Evolutionary conservation across 352 stramenopile species (phyloP).

Genomic region (Pythium rhizo-oryzae): DNA sequence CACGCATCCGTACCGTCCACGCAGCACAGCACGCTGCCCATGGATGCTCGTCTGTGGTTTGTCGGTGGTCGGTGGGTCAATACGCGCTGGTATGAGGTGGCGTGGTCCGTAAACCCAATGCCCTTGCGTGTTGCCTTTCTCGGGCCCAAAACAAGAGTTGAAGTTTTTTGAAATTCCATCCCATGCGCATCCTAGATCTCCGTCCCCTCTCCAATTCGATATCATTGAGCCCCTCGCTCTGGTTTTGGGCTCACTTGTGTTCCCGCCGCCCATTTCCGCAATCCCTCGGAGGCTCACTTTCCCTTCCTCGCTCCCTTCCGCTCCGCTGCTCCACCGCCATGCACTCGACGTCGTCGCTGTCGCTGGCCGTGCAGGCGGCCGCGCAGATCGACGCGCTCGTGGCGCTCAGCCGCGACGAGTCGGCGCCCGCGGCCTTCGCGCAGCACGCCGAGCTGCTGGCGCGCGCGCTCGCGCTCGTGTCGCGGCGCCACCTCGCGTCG

Average conservation of each 20-base stretch:
- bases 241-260: neutral
- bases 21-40: conserved; percentile 12
- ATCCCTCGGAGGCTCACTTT: neutral
- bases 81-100: too few species aligned
- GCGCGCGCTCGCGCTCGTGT: conserved; percentile 30
- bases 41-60: neutral
- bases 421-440: conserved; percentile 9
- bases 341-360: conserved; percentile 25
- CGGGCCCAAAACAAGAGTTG: neutral
- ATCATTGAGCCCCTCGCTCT: too few species aligned
- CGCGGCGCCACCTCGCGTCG: conserved; percentile 21
- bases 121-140: neutral
- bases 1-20: conserved; percentile 9
- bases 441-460: conserved; percentile 31
- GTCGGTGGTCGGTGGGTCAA: neutral
- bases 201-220: neutral
- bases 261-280: neutral
- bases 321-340: conserved; percentile 18
- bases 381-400: conserved; percentile 31
- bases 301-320: too few species aligned
- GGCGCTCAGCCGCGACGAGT: conserved; percentile 25
- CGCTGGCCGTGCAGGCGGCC: conserved; percentile 14
- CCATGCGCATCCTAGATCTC: neutral
- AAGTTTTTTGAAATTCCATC: conserved; percentile 10
- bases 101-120: too few species aligned